Base-by-base conservation (phyloP, 768 basidiomycete species). In the Mycena haematopus region DNA sequence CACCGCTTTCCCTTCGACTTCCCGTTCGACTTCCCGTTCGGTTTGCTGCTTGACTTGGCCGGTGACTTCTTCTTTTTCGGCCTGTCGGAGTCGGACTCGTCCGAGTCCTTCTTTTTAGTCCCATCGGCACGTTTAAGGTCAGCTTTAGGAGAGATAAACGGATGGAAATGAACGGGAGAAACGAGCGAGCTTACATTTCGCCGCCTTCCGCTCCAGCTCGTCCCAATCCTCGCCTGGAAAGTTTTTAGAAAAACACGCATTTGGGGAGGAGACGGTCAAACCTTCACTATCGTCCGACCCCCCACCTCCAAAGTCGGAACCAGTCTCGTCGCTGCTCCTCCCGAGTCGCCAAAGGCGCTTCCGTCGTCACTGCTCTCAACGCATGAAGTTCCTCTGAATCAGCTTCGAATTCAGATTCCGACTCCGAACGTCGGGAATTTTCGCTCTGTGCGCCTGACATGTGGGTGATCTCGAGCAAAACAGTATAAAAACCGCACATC, bases 161-260 rank as follows among this genome's bases (percentile, higher is more conserved):
- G 21, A 51, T 25, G 49, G 42, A 21, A 17, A 55, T 15, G 3
- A 58, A 54, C 13, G 35, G 22, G 9, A 45, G 22, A 24, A 15
- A 42, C n/a, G 36, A n/a, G 21, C 33, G 9, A 22, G 55, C 80
- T 69, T 71, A 92, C 88, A 91, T 82, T 91, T 91, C 9, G 93
- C 93, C 8, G 95, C 95, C 74, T 95, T 96, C 47, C 86, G 81
- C 76, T 97, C 96, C 36, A 97, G 80, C 74, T 95, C 94, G 70
- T 97, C 96, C 96, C 96, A 99, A 69, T 96, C 95, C 56, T 96
- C 93, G 11, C 95, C 92, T 83, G 68, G 56, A 51, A 71, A 60
- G 40, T 21, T 52, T 42, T 33, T 69, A 45, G 52, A 29, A 11
- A 21, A 35, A 42, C 27, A 45, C 14, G 13, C 36, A 36, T 1